phyloP scores from a whole-genome alignment of 176 grass and related monocot genomes.

The Carex myosuroides region DNA sequence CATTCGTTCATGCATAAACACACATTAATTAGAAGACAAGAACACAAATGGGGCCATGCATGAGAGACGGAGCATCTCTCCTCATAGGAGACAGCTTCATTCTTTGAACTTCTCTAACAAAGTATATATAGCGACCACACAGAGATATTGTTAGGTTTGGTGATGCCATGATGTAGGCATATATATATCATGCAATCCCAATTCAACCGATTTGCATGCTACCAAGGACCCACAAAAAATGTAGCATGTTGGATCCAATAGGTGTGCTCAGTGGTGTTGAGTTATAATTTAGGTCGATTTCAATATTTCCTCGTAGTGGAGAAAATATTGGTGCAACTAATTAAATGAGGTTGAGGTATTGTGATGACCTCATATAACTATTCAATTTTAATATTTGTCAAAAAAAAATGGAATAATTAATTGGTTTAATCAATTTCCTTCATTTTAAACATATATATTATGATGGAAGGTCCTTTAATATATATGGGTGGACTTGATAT shows the following conservation, averaged over 20 bases:
- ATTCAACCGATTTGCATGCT: background rate
- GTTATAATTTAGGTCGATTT: background rate
- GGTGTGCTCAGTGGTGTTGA: background rate
- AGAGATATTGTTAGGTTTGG: background rate
- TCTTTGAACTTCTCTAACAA: background rate
- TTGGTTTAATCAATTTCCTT: too few species aligned
- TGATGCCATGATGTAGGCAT: slow-evolving; percentile 3
- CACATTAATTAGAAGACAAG: slow-evolving; percentile 15
- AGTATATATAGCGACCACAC: background rate
- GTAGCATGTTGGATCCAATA: background rate
- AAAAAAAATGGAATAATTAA: too few species aligned
- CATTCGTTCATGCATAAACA: background rate
- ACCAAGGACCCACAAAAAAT: background rate
- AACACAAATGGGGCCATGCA: slow-evolving; percentile 11
- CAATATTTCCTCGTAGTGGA: background rate
- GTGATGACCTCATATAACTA: too few species aligned
- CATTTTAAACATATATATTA: too few species aligned
- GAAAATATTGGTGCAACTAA: background rate
- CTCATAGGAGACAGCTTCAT: slow-evolving; percentile 17
- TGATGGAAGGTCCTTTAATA: too few species aligned
- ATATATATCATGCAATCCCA: background rate
- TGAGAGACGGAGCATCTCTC: slow-evolving; percentile 10
- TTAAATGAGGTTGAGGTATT: too few species aligned
- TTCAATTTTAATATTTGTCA: too few species aligned
- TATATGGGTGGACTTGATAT: too few species aligned